Conservation (phyloP, 805 yeast species). For the Pichia sporocuriosa region DNA sequence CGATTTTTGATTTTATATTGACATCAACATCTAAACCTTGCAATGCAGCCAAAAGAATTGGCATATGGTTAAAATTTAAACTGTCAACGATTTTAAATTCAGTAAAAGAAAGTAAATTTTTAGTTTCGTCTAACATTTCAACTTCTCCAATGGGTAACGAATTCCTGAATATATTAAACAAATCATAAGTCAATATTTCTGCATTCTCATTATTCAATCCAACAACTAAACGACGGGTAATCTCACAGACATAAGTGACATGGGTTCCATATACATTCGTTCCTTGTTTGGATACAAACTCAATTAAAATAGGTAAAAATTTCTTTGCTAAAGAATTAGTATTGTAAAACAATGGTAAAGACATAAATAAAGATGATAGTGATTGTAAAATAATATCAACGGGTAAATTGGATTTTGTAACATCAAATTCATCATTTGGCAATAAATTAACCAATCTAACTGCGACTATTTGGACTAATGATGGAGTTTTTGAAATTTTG, state of each 20-base stretch:
- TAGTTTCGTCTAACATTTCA: no score
- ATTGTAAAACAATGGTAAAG: constrained; percentile 5
- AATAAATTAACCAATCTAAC: constrained; percentile 11
- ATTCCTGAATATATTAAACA: neutral
- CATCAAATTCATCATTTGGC: neutral
- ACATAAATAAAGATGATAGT: constrained; percentile 4
- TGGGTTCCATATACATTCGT: neutral
- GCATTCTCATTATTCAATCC: constrained; percentile 5
- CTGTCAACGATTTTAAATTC: neutral
- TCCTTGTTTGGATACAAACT: neutral
- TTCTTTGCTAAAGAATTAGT: constrained; percentile 5
- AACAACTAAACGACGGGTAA: constrained; percentile 6
- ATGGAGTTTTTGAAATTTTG: constrained; percentile 7
- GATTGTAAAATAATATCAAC: constrained; percentile 6
- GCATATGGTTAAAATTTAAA: neutral
- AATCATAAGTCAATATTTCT: neutral
- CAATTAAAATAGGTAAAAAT: constrained; percentile 6
- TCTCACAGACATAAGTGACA: constrained; percentile 4
- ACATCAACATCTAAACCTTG: constrained; percentile 8
- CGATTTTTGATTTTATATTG: neutral
- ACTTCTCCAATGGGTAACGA: neutral
- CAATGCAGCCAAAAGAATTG: constrained; percentile 4
- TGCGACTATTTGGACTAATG: constrained; percentile 8
- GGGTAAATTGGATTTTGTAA: constrained; percentile 1
- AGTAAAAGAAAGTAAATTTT: no score